phyloP scores from a whole-genome alignment of 1,284 basidiomycete genomes.

The Sporisorium scitamineum region DNA sequence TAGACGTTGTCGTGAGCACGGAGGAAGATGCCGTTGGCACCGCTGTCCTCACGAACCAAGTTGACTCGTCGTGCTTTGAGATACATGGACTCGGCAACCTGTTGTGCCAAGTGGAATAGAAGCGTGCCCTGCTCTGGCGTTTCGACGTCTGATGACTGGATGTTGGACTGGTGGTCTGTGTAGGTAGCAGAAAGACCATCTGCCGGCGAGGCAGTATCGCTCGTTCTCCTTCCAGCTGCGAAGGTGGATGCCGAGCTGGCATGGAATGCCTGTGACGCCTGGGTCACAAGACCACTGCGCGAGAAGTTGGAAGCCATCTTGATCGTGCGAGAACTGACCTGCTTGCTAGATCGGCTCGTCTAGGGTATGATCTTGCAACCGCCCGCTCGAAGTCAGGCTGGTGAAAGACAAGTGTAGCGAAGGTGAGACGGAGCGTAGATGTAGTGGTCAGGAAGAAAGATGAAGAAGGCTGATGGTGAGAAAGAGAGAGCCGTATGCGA shows the following conservation, averaged over 20 bases:
- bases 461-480: not conserved
- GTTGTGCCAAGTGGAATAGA: slow-evolving; percentile 33
- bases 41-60: slow-evolving; percentile 20
- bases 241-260: slow-evolving; percentile 25
- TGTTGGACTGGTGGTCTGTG: slow-evolving; percentile 4
- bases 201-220: slow-evolving; percentile 18
- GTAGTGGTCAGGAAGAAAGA: not conserved
- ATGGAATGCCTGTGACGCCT: slow-evolving; percentile 24
- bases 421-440: not conserved
- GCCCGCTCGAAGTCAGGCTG: not conserved
- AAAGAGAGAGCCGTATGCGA: not conserved
- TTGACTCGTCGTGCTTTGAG: slow-evolving; percentile 38
- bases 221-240: slow-evolving; percentile 15
- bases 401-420: not conserved
- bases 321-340: not conserved
- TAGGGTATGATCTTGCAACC: not conserved
- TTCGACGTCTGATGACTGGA: not conserved
- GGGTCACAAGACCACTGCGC: slow-evolving; percentile 35
- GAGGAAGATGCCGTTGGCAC: slow-evolving; percentile 36
- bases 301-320: slow-evolving; percentile 33
- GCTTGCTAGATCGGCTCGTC: not conserved
- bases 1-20: slow-evolving; percentile 26
- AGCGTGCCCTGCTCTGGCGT: slow-evolving; percentile 13
- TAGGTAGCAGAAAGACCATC: slow-evolving; percentile 31
- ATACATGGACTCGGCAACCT: slow-evolving; percentile 34